Evolutionary conservation across 2,329 filamentous ascomycete species (phyloP).

Genomic region (Fusarium begoniae): DNA sequence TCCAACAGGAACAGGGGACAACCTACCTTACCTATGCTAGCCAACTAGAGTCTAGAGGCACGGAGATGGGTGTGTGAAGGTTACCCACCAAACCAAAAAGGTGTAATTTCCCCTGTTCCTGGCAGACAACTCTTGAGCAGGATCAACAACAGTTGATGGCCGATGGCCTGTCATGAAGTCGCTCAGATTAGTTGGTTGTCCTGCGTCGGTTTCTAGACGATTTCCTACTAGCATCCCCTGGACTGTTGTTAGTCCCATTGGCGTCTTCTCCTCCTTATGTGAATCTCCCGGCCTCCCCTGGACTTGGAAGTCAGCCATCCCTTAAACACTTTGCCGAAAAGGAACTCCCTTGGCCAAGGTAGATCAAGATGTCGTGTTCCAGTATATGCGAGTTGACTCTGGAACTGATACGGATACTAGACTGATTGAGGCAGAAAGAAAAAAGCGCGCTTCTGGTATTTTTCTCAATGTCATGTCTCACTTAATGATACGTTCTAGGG

Average conservation of each 20-base stretch:
- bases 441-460: constrained; percentile 20
- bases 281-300: constrained; percentile 14
- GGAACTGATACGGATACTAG: constrained; percentile 24
- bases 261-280: constrained; percentile 2
- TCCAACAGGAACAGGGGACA: constrained; percentile 10
- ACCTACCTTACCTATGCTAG: background rate
- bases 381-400: background rate
- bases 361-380: constrained; percentile 4
- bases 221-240: constrained; percentile 6
- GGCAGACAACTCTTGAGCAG: constrained; percentile 4
- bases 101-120: constrained; percentile 31
- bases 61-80: constrained; percentile 9
- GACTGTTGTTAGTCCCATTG: constrained; percentile 11
- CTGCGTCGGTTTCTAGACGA: background rate
- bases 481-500: background rate
- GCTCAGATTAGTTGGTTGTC: background rate
- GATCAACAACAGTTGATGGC: background rate
- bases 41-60: constrained; percentile 11
- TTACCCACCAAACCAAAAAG: constrained; percentile 7
- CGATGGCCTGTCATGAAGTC: constrained; percentile 2
- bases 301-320: constrained; percentile 1
- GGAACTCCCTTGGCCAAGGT: constrained; percentile 5
- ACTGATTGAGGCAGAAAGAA: constrained; percentile 1
- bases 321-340: constrained; percentile 2
- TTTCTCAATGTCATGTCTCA: constrained; percentile 16